phyloP scores from a whole-genome alignment of 2,329 filamentous ascomycete genomes.

The Dothideomycetidae sp. region DNA sequence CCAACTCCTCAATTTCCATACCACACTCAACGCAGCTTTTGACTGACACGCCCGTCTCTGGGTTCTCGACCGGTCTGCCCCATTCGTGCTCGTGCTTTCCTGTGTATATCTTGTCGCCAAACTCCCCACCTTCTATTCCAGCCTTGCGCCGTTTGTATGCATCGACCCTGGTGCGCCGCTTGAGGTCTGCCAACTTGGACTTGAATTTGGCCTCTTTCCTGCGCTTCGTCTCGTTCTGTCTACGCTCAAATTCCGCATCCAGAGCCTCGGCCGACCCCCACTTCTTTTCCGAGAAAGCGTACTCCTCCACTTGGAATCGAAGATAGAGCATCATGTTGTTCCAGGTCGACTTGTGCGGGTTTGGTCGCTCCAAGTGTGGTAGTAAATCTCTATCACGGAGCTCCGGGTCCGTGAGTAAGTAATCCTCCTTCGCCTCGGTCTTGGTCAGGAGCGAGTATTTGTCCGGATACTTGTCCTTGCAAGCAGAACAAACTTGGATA shows the following conservation, averaged over 20 bases:
- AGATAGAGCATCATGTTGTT: constrained; percentile 98
- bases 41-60: constrained; percentile 56
- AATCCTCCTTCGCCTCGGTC: constrained; percentile 90
- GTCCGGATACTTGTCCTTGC: constrained; percentile 81
- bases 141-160: constrained; percentile 62
- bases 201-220: constrained; percentile 57
- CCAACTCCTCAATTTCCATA: constrained; percentile 53
- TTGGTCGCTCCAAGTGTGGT: constrained; percentile 76
- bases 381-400: constrained; percentile 77
- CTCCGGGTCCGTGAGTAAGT: constrained; percentile 87
- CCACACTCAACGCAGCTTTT: constrained; percentile 59
- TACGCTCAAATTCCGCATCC: constrained; percentile 13
- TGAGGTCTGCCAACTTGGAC: constrained; percentile 73
- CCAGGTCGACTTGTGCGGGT: constrained; percentile 92
- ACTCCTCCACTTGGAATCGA: constrained; percentile 85
- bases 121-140: constrained; percentile 38
- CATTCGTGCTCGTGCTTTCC: constrained; percentile 84
- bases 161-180: constrained; percentile 85
- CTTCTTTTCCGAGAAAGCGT: constrained; percentile 67
- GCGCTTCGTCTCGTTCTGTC: constrained; percentile 12
- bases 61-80: constrained; percentile 44
- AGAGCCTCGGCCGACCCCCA: constrained; percentile 53
- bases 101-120: constrained; percentile 59
- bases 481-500: constrained; percentile 60
- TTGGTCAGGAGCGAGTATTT: constrained; percentile 94